Percentiles rank a stretch among this genome's conserved stretches.
Evolutionary conservation across 1,139 yeast species (phyloP).

Genomic region (Pichia sp.): DNA sequence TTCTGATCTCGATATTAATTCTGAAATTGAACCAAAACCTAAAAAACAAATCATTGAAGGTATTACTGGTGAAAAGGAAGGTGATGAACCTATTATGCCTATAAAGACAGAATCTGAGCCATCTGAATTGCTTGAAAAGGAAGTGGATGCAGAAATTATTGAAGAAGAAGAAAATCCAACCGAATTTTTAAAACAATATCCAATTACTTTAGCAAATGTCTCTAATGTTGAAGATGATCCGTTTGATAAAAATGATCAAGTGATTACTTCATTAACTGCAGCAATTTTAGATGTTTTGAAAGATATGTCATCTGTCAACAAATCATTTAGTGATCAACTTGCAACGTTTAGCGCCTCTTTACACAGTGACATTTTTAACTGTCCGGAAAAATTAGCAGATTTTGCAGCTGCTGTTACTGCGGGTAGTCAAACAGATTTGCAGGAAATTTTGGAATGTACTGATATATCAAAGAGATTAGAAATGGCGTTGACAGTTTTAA

Average conservation of each 20-base stretch:
- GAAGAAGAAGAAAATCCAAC: slow-evolving; percentile 42
- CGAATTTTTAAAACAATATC: slow-evolving; percentile 56
- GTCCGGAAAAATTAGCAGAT: slow-evolving; percentile 69
- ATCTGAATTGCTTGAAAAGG: slow-evolving; percentile 21
- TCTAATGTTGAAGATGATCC: slow-evolving; percentile 67
- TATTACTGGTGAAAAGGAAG: slow-evolving; percentile 32
- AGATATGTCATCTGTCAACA: slow-evolving; percentile 52
- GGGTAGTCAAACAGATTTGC: slow-evolving; percentile 59
- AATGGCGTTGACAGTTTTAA: slow-evolving; percentile 68
- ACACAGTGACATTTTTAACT: slow-evolving; percentile 64
- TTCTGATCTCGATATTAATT: slow-evolving; percentile 6
- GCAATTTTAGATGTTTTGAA: slow-evolving; percentile 60
- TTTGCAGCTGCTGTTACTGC: slow-evolving; percentile 75
- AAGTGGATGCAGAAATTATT: slow-evolving; percentile 16
- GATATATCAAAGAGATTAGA: slow-evolving; percentile 72
- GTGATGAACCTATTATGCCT: slow-evolving; percentile 27
- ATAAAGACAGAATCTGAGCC: slow-evolving; percentile 10
- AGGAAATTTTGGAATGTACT: slow-evolving; percentile 64
- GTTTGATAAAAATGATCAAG: slow-evolving; percentile 68
- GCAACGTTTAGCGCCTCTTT: slow-evolving; percentile 68
- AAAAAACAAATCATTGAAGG: slow-evolving; percentile 33
- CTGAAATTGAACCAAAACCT: slow-evolving; percentile 7
- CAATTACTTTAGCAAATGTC: slow-evolving; percentile 68
- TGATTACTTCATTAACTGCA: slow-evolving; percentile 66
- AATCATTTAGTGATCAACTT: slow-evolving; percentile 59